A percentile compares a stretch with the other conserved stretches of the same genome.
Conservation (phyloP, 106 monocot species). For the Cymbidium sinense region DNA sequence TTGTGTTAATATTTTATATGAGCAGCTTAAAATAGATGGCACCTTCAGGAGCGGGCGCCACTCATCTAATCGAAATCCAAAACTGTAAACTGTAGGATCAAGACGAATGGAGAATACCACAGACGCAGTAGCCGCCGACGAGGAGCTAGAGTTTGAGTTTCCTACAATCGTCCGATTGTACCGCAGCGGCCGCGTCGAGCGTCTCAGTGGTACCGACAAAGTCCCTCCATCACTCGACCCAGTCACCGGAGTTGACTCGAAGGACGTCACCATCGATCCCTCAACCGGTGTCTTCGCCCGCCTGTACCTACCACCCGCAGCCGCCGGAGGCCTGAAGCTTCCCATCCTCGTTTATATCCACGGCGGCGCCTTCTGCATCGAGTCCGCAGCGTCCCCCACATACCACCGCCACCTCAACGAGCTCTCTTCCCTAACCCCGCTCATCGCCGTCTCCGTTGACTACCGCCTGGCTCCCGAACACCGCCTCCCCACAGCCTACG, state of each 20-base stretch:
- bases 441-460: slow-evolving; percentile 12
- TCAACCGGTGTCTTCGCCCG: slow-evolving; percentile 30
- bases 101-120: too few relatives aligned
- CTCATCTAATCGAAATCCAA: too few relatives aligned
- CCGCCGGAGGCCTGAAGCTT: background rate
- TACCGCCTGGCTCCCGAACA: slow-evolving; percentile 32
- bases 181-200: slow-evolving; percentile 34
- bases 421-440: background rate
- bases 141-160: slow-evolving; percentile 14
- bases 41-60: too few relatives aligned
- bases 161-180: slow-evolving; percentile 16
- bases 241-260: slow-evolving; percentile 31
- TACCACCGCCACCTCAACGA: slow-evolving; percentile 16
- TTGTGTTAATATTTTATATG: too few relatives aligned
- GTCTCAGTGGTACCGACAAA: background rate
- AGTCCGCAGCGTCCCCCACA: background rate
- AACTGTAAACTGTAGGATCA: too few relatives aligned
- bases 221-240: slow-evolving; percentile 21
- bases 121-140: background rate
- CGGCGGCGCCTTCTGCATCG: slow-evolving; percentile 13
- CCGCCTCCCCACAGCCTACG: slow-evolving; percentile 24
- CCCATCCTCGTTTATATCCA: slow-evolving; percentile 12
- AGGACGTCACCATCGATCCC: slow-evolving; percentile 31
- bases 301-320: slow-evolving; percentile 27
- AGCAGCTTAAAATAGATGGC: too few relatives aligned